Base-by-base conservation (phyloP, 306 rosid genomes). In the Macrotyloma uniflorum region DNA sequence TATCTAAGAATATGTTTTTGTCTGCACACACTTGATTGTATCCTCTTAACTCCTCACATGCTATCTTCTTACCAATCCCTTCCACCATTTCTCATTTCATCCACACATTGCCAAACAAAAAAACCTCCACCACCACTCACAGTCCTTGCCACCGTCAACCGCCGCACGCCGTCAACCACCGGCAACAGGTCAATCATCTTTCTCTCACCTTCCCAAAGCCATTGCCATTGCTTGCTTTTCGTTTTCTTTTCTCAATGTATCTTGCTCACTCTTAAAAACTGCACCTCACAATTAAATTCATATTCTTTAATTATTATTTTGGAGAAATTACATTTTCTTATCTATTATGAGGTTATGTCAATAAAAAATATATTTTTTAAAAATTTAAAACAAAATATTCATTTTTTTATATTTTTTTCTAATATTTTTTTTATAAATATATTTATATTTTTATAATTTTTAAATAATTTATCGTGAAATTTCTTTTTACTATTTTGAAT, bases 181-280 rank as follows among this genome's bases (percentile, higher is more conserved):
- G 68, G 68, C 45, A 3, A 63, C 69, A 33, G 69, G 69, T 55
- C 63, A 23, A 55, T 14, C 15, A 53, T 53, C 59, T 53, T 5
- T 51, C 62, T 23, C 62, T 54, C 24, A 22, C 28, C 69, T 35
- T 63, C n/a, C 24, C 24, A 32, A 22, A 59, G 20, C 5, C 70
- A 65, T 8, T 64, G 24, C 18, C 5, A 10, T 65, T 5, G 18
- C 51, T 12, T 67, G 13, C 5, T 61, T 62, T 28, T 28, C 20
- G 2, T 67, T 43, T 69, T 8, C 35, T 15, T 36, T 36, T 2
- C 18, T 11, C n/a, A n/a, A n/a, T n/a, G n/a, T n/a, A n/a, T n/a
- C n/a, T n/a, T n/a, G n/a, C n/a, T n/a, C n/a, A n/a, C n/a, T n/a
- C n/a, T n/a, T n/a, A n/a, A n/a, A n/a, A n/a, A n/a, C n/a, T n/a